Conservation (phyloP, 257 asterid species). For the Jacaranda mimosifolia region DNA sequence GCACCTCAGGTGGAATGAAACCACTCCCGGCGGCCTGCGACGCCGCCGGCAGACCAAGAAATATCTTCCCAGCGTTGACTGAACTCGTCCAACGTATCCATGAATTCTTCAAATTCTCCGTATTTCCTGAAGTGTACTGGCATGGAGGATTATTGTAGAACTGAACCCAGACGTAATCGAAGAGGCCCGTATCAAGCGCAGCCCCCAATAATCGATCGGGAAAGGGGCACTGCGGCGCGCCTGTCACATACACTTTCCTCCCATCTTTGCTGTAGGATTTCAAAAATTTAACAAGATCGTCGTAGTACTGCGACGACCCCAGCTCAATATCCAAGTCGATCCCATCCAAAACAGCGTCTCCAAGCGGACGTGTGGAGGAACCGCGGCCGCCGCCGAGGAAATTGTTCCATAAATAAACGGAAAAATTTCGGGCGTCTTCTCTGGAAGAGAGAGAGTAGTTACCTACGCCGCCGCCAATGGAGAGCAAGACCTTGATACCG, state of each 20-base stretch:
- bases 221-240: slow-evolving; percentile 85
- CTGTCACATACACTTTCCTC: slow-evolving; percentile 53
- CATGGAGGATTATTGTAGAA: slow-evolving; percentile 76
- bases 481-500: slow-evolving; percentile 66
- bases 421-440: slow-evolving; percentile 56
- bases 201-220: slow-evolving; percentile 60
- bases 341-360: slow-evolving; percentile 69
- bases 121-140: slow-evolving; percentile 53
- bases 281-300: slow-evolving; percentile 54
- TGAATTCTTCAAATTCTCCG: slow-evolving; percentile 43
- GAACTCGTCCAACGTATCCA: slow-evolving; percentile 61
- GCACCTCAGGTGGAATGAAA: slow-evolving; percentile 57
- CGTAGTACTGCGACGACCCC: slow-evolving; percentile 58
- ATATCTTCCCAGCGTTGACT: slow-evolving; percentile 53
- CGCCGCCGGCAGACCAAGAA: slow-evolving; percentile 70
- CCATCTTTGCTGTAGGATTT: slow-evolving; percentile 36
- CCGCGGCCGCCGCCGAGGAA: slow-evolving; percentile 59
- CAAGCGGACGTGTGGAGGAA: slow-evolving; percentile 60
- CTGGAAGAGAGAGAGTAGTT: slow-evolving; percentile 63
- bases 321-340: slow-evolving; percentile 72
- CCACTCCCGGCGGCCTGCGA: slow-evolving; percentile 76
- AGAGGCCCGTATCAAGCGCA: slow-evolving; percentile 58
- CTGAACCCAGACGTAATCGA: slow-evolving; percentile 79
- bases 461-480: slow-evolving; percentile 78
- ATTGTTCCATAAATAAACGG: slow-evolving; percentile 64